phyloP scores from a whole-genome alignment of 495 filamentous ascomycete genomes.

The Tuber indicum region DNA sequence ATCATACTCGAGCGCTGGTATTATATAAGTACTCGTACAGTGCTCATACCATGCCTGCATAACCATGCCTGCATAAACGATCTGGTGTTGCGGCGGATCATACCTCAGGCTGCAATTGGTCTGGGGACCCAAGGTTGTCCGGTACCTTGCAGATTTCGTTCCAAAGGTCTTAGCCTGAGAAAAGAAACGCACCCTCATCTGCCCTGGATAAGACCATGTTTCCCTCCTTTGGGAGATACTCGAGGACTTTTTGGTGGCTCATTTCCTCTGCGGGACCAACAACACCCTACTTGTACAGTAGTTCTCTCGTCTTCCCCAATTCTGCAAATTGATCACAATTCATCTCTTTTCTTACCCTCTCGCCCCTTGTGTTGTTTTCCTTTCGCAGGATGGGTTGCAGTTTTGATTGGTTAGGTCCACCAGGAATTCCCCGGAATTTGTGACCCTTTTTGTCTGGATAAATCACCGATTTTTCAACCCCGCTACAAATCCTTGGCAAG shows the following conservation, averaged over 20 bases:
- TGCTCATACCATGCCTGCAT: background rate
- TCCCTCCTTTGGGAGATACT: background rate
- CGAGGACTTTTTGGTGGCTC: background rate
- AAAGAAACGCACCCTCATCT: background rate
- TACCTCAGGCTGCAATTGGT: background rate
- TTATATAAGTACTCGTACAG: too few relatives aligned
- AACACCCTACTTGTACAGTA: background rate
- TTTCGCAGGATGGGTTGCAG: background rate
- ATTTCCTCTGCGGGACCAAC: background rate
- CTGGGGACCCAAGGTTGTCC: background rate
- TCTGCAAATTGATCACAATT: background rate
- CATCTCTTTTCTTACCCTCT: background rate
- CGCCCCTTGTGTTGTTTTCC: background rate
- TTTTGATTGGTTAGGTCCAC: background rate
- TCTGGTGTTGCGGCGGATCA: background rate
- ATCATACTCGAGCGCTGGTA: too few relatives aligned
- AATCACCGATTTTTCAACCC: background rate
- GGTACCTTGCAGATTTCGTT: slow-evolving; percentile 2
- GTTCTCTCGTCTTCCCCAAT: background rate
- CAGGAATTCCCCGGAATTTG: background rate
- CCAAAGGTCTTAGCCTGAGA: background rate
- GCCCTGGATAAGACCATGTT: background rate
- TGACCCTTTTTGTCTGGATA: background rate
- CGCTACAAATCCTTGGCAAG: background rate
- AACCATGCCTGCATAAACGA: background rate